Base-by-base conservation (phyloP, 1,139 yeast species). In the Candida tunisiensis region DNA sequence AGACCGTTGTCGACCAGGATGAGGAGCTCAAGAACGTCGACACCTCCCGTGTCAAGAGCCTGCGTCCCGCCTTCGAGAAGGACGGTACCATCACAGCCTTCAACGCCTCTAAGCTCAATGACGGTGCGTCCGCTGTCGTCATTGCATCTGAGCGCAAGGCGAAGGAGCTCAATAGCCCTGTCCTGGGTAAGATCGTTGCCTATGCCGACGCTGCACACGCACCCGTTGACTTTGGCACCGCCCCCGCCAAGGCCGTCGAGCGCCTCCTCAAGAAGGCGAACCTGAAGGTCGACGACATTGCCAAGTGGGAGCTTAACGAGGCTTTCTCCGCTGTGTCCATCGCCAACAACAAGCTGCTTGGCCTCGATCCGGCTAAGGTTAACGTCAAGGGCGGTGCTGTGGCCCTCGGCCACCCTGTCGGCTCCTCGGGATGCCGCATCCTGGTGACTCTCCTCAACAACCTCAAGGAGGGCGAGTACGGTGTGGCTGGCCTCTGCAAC, bases 301-400 rank as follows among this genome's bases (percentile, higher is more conserved):
- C 74, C 33, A 69, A 72, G 34, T 82, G 74, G 52, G 96, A 83
- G 60, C 68, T 83, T 48, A 83, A 83, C 55, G 95, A 83, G 60
- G 95, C 95, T 12, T 83, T 83, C 55, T 65, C 94, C 9, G 94
- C 80, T 31, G 95, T 83, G 34, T 92, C 93, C 31, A 53, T 83
- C 39, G 93, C 93, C 35, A 83, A 83, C 57, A 65, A 78, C 38
- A 65, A 73, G 55, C 55, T 75, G 34, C 64, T 78, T 34, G 61
- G 63, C 37, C 55, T 83, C 31, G 74, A 75, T 36, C 60, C 62
- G 16, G 63, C 68, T 28, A 82, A 78, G 57, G 70, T 83, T 33
- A 83, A 83, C 49, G 83, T 71, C 34, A 78, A 78, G 49, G 96
- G 96, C 51, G 96, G 95, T 53, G 95, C 95, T 22, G 94, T 83